Percentiles rank a stretch among this genome's conserved stretches.
Evolutionary conservation across 306 rosid genomes (phyloP).

Genomic region (Casuarina equisetifolia): DNA sequence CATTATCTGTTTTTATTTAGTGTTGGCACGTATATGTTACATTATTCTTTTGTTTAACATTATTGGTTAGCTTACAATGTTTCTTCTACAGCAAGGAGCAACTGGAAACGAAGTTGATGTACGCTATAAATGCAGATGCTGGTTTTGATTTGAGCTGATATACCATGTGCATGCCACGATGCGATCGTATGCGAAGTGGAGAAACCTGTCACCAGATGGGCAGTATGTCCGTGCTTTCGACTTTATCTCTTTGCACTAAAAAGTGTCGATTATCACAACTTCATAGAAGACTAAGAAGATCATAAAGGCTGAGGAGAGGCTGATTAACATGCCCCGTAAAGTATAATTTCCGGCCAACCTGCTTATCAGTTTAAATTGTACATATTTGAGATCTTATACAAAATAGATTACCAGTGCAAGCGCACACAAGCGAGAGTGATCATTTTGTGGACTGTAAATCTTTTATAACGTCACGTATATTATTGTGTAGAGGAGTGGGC

Average conservation of each 20-base stretch:
- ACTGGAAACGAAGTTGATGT: conserved; percentile 76
- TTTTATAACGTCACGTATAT: not conserved
- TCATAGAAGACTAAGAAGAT: conserved; percentile 16
- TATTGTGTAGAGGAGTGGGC: not conserved
- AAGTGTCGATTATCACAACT: conserved; percentile 20
- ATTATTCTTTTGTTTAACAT: conserved; percentile 16
- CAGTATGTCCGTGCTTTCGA: not conserved
- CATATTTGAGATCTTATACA: conserved; percentile 30
- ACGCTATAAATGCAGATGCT: conserved; percentile 90
- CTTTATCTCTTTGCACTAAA: not conserved
- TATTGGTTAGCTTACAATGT: conserved; percentile 7
- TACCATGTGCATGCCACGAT: conserved; percentile 9
- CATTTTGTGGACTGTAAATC: not conserved
- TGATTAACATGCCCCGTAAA: conserved; percentile 27
- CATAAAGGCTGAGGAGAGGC: conserved; percentile 18
- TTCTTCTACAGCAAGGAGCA: conserved; percentile 77
- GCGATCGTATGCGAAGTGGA: not conserved
- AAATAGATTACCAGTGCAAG: conserved; percentile 27
- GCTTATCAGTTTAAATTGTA: conserved; percentile 35
- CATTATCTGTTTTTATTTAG: not conserved
- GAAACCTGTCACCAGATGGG: not conserved
- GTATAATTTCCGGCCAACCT: conserved; percentile 22
- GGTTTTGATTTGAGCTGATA: conserved; percentile 93
- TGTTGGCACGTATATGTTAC: not conserved
- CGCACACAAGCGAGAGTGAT: conserved; percentile 11